Evolutionary conservation across 2,329 filamentous ascomycete genomes (phyloP).

Genomic region (Diaporthe destruens): DNA sequence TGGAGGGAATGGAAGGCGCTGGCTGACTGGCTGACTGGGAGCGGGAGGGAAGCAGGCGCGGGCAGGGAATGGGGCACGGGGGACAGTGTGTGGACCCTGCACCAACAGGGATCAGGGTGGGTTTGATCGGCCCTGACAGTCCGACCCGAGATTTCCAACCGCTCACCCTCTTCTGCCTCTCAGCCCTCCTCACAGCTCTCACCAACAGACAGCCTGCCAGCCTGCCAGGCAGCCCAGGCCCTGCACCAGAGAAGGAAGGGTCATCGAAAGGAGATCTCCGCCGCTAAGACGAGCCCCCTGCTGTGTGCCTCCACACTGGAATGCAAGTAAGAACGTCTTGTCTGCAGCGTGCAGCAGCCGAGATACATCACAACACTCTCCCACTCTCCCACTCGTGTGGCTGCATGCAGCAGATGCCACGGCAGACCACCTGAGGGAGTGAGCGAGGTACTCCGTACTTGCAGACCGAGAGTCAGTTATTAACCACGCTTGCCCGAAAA

Average conservation of each 20-base stretch:
- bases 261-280: constrained; percentile 30
- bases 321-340: constrained; percentile 3
- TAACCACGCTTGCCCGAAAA: background rate
- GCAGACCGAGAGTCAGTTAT: background rate
- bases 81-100: constrained; percentile 19
- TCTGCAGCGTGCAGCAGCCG: constrained; percentile 1
- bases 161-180: constrained; percentile 10
- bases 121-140: constrained; percentile 30
- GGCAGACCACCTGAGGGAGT: background rate
- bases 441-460: background rate
- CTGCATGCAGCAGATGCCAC: constrained; percentile 15
- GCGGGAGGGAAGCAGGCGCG: background rate
- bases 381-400: background rate
- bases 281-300: constrained; percentile 16
- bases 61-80: background rate
- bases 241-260: background rate
- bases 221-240: no score
- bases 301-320: constrained; percentile 32
- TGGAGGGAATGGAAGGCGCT: background rate
- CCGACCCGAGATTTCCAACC: constrained; percentile 36
- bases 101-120: constrained; percentile 14
- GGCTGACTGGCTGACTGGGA: no score
- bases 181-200: background rate
- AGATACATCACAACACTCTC: background rate
- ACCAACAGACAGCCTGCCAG: constrained; percentile 15